Evolutionary conservation across 2,329 filamentous ascomycete species (phyloP).

Genomic region (Chalaropsis thielavioides): DNA sequence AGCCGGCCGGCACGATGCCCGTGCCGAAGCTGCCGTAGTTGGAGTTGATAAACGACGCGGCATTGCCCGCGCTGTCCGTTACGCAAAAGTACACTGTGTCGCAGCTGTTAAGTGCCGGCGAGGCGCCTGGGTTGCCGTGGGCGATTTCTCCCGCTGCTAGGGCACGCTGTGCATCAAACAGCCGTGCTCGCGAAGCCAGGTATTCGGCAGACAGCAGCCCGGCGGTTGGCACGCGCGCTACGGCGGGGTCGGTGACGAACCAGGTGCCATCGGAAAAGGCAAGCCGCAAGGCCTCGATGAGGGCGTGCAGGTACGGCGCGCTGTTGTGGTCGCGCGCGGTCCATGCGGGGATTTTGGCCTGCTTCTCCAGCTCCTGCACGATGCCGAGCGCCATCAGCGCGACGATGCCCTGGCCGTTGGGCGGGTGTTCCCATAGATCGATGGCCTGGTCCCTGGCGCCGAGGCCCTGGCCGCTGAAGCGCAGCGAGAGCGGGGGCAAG

Average conservation of each 20-base stretch:
- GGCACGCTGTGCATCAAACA: conserved; percentile 45
- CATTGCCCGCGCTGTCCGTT: conserved; percentile 71
- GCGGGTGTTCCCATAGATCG: conserved; percentile 90
- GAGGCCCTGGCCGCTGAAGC: conserved; percentile 51
- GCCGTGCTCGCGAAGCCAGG: conserved; percentile 51
- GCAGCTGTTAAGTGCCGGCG: conserved; percentile 64
- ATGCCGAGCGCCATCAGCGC: conserved; percentile 91
- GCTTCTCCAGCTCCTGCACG: conserved; percentile 66
- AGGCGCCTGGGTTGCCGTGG: conserved; percentile 49
- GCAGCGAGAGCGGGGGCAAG: conserved; percentile 72
- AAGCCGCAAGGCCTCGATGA: conserved; percentile 78
- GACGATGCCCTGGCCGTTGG: conserved; percentile 91
- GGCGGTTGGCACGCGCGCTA: conserved; percentile 52
- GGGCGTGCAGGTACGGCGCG: conserved; percentile 63
- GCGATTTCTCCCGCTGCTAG: conserved; percentile 48
- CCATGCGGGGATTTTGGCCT: conserved; percentile 61
- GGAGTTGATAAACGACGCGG: conserved; percentile 91
- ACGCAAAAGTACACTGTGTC: conserved; percentile 93
- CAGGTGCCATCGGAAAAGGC: conserved; percentile 81
- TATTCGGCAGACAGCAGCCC: conserved; percentile 60
- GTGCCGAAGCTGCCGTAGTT: conserved; percentile 87
- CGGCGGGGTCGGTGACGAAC: conserved; percentile 77
- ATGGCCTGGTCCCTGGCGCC: conserved; percentile 50
- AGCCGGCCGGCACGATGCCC: conserved; percentile 66
- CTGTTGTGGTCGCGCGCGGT: conserved; percentile 62